phyloP scores from a whole-genome alignment of 2,329 filamentous ascomycete species.

The Cercospora sp. region DNA sequence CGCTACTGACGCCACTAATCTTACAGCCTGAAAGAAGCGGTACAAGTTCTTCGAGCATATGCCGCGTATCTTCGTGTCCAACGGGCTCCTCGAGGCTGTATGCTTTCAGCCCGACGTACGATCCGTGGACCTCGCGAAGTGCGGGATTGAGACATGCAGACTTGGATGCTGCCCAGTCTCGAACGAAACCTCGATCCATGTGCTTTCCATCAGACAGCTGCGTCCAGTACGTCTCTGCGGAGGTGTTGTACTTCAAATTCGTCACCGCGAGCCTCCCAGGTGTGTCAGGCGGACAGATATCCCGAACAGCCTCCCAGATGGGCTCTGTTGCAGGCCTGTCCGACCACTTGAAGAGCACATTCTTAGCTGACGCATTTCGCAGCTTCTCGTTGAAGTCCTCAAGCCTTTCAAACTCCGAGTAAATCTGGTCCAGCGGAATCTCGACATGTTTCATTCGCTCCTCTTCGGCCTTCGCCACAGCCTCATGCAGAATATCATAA shows the following conservation, averaged over 20 bases:
- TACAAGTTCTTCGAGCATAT: neutral
- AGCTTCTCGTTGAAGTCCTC: neutral
- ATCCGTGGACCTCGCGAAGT: neutral
- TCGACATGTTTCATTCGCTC: neutral
- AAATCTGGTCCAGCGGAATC: neutral
- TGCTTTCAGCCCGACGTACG: neutral
- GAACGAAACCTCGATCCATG: neutral
- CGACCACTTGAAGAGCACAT: neutral
- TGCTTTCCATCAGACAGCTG: neutral
- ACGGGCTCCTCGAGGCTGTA: neutral
- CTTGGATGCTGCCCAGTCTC: neutral
- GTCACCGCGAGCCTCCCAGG: neutral
- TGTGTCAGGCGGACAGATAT: neutral
- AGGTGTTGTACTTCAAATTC: neutral
- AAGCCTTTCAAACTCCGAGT: neutral
- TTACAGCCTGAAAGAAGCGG: neutral
- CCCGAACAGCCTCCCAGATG: neutral
- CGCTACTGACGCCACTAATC: constrained; percentile 43
- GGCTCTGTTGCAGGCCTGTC: neutral
- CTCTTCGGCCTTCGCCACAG: neutral
- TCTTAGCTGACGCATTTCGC: neutral
- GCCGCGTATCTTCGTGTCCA: neutral
- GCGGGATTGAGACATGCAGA: neutral
- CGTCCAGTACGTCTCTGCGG: neutral
- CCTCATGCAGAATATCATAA: constrained; percentile 30